Evolutionary conservation across 192 early-diverging fungal genomes (phyloP), one percentile per base, ranked within the genome.

Genomic region (Rhizoclosmatium globosum): DNA sequence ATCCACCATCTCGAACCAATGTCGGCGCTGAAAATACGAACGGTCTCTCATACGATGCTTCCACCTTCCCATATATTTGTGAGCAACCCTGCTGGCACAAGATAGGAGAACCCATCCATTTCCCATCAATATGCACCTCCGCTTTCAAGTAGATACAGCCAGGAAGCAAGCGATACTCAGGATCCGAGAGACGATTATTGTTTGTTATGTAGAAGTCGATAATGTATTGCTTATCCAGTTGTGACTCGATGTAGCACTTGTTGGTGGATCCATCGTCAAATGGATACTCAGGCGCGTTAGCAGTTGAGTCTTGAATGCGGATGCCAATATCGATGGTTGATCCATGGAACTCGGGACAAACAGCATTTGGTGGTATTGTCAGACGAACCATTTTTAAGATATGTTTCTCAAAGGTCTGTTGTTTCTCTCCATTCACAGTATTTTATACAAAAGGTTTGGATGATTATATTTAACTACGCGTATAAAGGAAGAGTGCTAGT

Each of bases 11-110:
- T n/a, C 11, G n/a, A 17, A 65, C 64, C 11, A 65, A 13, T 11
- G 19, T 65, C 15, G 64, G 64, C 11, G 64, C 64, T 23, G 64
- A 13, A 65, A 65, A 65, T 13, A 38, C 64, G 31, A 65, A 65
- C 31, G 31, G 31, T 31, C 31, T 31, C 31, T 31, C 31, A 31
- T 31, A 31, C 31, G 31, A 31, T 31, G 31, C 31, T 31, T 31
- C 31, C 31, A 31, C 31, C 31, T 31, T 31, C 31, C 31, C 31
- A 31, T 31, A 31, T 31, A 31, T 31, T 31, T 31, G 31, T 31
- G 31, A 31, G 31, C 31, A 31, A 31, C 31, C 31, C 31, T 56
- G 53, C 53, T 47, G 13, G 17, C 13, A 17, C 13, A 68, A n/a
- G 44, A 19, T 45, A 6, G 15, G 38, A 6, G 42, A 19, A 0